phyloP scores from a whole-genome alignment of 805 yeast species.

The Saccharomycodes ludwigii region DNA sequence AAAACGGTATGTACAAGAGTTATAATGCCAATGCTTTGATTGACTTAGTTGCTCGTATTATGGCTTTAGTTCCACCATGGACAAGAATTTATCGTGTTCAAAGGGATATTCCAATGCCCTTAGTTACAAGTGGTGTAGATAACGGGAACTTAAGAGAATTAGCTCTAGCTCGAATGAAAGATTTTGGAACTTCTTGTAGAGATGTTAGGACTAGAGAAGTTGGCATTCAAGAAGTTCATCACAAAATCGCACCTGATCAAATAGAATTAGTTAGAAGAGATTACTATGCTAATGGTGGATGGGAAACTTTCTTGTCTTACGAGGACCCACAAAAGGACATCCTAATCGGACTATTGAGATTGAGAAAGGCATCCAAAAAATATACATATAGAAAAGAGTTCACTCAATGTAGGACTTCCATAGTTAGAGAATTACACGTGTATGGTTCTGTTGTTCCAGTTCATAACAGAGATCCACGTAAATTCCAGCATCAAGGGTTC shows the following conservation, averaged over 20 bases:
- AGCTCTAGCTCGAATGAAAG: constrained; percentile 95
- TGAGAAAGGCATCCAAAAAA: constrained; percentile 79
- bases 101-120: constrained; percentile 98
- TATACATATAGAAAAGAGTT: constrained; percentile 88
- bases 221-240: constrained; percentile 97
- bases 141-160: constrained; percentile 93
- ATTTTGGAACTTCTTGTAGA: constrained; percentile 89
- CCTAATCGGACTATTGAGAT: constrained; percentile 76
- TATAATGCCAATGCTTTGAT: constrained; percentile 90
- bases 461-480: constrained; percentile 92
- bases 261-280: constrained; percentile 92
- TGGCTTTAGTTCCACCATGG: constrained; percentile 98
- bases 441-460: constrained; percentile 96
- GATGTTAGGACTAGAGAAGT: constrained; percentile 97
- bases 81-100: constrained; percentile 97
- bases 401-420: constrained; percentile 70
- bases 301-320: constrained; percentile 94
- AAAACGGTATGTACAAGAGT: constrained; percentile 85
- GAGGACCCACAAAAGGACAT: constrained; percentile 97
- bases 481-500: constrained; percentile 98
- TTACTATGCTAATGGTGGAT: constrained; percentile 94
- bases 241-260: constrained; percentile 92
- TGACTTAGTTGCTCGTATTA: constrained; percentile 87
- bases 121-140: constrained; percentile 95
- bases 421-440: constrained; percentile 94